Evolutionary conservation across 768 basidiomycete genomes (phyloP), one percentile per base, ranked within the genome.

Genomic region (Hygrocybe coccinea): DNA sequence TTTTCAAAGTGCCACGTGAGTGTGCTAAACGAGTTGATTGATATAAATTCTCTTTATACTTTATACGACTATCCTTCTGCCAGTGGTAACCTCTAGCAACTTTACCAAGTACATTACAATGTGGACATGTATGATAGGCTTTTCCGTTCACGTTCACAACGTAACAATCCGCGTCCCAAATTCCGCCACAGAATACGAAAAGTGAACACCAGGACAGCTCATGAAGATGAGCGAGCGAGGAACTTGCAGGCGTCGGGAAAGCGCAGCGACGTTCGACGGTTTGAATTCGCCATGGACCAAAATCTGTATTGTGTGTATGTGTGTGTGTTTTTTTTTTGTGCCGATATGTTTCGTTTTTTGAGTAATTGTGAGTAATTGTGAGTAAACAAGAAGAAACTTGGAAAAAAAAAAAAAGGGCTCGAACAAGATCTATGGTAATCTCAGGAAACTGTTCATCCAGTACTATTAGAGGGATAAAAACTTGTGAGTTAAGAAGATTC

Each of bases 161-260:
- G 64, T 64, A 35, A 84, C 76, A 43, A 84, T 74, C 17, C 82
- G 71, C 8, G 79, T 78, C 47, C 80, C 78, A 35, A 83, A 73
- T 33, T 83, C 81, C 1, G 77, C 75, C 10, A 80, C 65, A 9
- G 71, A 51, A 58, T 77, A 68, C 2, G 62, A 56, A 58, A 80
- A 80, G 2, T 66, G 43, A 12, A 70, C 62, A 9, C 83, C 80
- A 29, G 83, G 84, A 62, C 83, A 84, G 35, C 72, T 73, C 76
- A 84, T 83, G 60, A 85, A 84, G 80, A 84, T 85, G 39, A 83
- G 58, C 15, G 81, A 78, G 6, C 76, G 71, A 3, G 81, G 77
- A 19, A 84, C 78, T 24, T 71, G 61, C 6, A 84, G 71, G 5
- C 69, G 72, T 56, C 78, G 73, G 0, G 81, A 74, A 12, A 84